Evolutionary conservation across 495 filamentous ascomycete genomes (phyloP).

Genomic region (Trichoderma reesei): DNA sequence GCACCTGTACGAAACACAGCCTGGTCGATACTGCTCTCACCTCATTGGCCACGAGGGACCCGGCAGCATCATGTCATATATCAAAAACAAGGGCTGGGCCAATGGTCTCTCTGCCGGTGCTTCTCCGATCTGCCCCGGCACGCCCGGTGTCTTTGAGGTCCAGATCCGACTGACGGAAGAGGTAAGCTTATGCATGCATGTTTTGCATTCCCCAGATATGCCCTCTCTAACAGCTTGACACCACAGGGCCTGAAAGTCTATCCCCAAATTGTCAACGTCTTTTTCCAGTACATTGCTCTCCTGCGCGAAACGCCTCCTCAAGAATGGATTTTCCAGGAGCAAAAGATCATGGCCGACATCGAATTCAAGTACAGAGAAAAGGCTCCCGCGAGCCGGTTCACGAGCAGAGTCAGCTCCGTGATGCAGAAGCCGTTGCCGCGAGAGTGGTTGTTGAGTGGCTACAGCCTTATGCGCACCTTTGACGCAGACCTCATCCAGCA

Average conservation of each 20-base stretch:
- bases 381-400: conserved; percentile 76
- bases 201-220: neutral
- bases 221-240: conserved; percentile 11
- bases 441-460: conserved; percentile 75
- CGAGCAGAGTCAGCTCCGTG: conserved; percentile 63
- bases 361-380: conserved; percentile 95
- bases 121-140: conserved; percentile 68
- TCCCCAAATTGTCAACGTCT: conserved; percentile 71
- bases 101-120: conserved; percentile 76
- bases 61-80: conserved; percentile 87
- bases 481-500: conserved; percentile 65
- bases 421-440: conserved; percentile 88
- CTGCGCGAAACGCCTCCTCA: conserved; percentile 72
- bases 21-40: conserved; percentile 84
- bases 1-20: conserved; percentile 67
- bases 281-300: conserved; percentile 92
- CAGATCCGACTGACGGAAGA: conserved; percentile 79
- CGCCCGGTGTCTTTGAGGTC: conserved; percentile 68
- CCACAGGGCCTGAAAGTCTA: conserved; percentile 59
- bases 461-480: conserved; percentile 60
- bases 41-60: conserved; percentile 95
- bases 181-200: conserved; percentile 25
- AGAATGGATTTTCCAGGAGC: conserved; percentile 87
- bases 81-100: conserved; percentile 93
- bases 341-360: conserved; percentile 79